phyloP scores from a whole-genome alignment of 2,329 filamentous ascomycete genomes.

The Aspergillus cejpii region DNA sequence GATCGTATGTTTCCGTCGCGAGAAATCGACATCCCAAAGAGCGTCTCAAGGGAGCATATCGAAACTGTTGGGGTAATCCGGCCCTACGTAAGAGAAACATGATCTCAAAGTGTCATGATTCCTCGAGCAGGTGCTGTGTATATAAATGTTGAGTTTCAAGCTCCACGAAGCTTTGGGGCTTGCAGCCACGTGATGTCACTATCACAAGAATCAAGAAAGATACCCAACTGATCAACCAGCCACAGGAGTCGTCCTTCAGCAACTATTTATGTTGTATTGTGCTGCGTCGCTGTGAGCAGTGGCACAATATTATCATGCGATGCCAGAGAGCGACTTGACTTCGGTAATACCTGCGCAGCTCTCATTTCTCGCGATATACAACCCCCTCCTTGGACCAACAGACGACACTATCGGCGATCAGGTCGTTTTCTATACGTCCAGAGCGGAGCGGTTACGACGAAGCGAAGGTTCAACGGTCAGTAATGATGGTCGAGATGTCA shows the following conservation, averaged over 20 bases:
- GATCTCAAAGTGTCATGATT: neutral
- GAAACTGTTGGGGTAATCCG: conserved; percentile 20
- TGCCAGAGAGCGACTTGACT: conserved; percentile 33
- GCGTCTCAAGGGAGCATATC: conserved; percentile 8
- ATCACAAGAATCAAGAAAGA: too few species aligned
- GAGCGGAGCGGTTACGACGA: conserved; percentile 25
- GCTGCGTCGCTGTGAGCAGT: conserved; percentile 12
- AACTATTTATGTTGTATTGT: conserved; percentile 5
- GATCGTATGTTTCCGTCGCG: conserved; percentile 39
- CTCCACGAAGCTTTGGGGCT: conserved; percentile 9
- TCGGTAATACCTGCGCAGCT: conserved; percentile 69
- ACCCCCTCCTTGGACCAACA: conserved; percentile 67
- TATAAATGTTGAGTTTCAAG: neutral
- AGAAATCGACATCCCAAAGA: conserved; percentile 18
- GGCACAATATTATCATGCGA: conserved; percentile 26
- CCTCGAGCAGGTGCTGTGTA: neutral
- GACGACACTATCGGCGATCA: conserved; percentile 72
- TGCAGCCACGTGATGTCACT: conserved; percentile 31
- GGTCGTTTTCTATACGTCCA: conserved; percentile 85
- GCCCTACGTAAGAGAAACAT: conserved; percentile 25
- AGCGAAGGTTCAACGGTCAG: conserved; percentile 13
- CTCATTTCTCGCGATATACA: conserved; percentile 90
- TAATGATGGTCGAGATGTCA: conserved; percentile 29
- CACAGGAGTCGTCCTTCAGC: conserved; percentile 5
- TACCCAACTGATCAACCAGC: conserved; percentile 11